Base-by-base conservation (phyloP, 176 grass and related monocot species). In the Pontederia crassipes region DNA sequence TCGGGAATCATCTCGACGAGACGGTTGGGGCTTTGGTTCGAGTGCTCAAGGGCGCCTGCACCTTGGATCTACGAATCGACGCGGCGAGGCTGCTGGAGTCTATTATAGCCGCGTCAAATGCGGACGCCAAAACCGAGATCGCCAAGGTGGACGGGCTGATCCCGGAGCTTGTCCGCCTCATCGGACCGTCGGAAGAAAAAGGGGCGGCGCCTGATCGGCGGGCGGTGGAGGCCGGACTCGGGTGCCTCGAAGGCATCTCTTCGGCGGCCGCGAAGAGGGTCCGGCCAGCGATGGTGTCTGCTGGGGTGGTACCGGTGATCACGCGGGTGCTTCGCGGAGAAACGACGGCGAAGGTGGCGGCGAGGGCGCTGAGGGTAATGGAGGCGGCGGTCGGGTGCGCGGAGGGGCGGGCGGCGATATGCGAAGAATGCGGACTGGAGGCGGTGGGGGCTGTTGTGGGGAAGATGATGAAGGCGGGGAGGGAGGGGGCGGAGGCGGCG, bases 381-480 rank as follows among this genome's bases (percentile, higher is more conserved):
- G 93, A 97, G 55, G 72, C 79, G 16, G 83, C 75, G 24, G 87
- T 75, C 8, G 58, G 81, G 14, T 97, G 84, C 62, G 87, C 87
- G 8, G 92, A 97, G 77, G 92, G 92, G 16, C 87, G 92, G 0
- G 80, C 81, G 7, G 84, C 81, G 48, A 79, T 97, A 12, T 97
- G 92, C 75, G 77, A 78, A 4, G 32, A 40, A 28, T 15, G 73
- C 18, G 87, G 75, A 32, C 87, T 78, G 72, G 49, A 26, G 47
- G 79, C 73, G 1, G 46, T 91, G 0, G 45, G 74, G 0, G 64
- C 81, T 1, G 81, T 91, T 55, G 69, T 82, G n/a, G 63, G 63
- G n/a, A 88, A 58, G 82, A 82, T 97, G 76, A 82, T 91, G 79
- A 97, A 97, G 76, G 46, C 66, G 40, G 87, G 84, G 11, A 81